A percentile compares a stretch with the other conserved stretches of the same genome.
Conservation (phyloP, 2,329 filamentous ascomycete genomes). For the Aspergillus brunneoviolaceus region DNA sequence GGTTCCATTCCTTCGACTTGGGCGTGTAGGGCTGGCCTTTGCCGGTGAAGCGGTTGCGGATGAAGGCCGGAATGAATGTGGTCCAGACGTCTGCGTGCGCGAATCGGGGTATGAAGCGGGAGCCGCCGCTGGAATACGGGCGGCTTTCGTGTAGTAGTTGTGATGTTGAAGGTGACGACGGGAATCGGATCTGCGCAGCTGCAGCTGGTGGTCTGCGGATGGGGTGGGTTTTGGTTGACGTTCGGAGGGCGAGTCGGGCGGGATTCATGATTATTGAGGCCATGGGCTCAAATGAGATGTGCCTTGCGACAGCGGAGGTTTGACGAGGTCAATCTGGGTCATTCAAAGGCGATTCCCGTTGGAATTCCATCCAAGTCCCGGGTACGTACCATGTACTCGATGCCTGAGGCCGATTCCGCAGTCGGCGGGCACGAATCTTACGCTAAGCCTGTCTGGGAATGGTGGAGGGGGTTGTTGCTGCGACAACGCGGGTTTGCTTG, state of each 20-base stretch:
- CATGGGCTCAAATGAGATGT: slow-evolving; percentile 10
- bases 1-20: slow-evolving; percentile 70
- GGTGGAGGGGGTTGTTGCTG: slow-evolving; percentile 26
- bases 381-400: slow-evolving; percentile 2
- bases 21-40: slow-evolving; percentile 26
- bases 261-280: slow-evolving; percentile 18
- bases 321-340: neutral
- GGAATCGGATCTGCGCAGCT: slow-evolving; percentile 28
- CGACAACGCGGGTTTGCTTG: slow-evolving; percentile 27
- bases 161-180: slow-evolving; percentile 62
- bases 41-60: slow-evolving; percentile 39
- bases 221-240: slow-evolving; percentile 6
- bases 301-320: neutral
- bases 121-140: slow-evolving; percentile 17
- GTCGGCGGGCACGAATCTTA: slow-evolving; percentile 1
- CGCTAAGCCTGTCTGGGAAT: slow-evolving; percentile 18
- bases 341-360: neutral
- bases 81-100: slow-evolving; percentile 66
- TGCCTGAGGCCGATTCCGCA: slow-evolving; percentile 8
- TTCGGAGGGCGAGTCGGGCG: slow-evolving; percentile 13
- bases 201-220: slow-evolving; percentile 6
- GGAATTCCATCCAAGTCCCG: neutral
- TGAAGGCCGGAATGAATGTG: slow-evolving; percentile 63
- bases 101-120: slow-evolving; percentile 48
- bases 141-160: slow-evolving; percentile 18